Percentiles rank a stretch among this genome's conserved stretches.
These are phyloP conservation scores for Trichoderma koningiopsis DNA, from an alignment of 2,329 filamentous ascomycete genomes.

Conservation along the genomic window DNA sequence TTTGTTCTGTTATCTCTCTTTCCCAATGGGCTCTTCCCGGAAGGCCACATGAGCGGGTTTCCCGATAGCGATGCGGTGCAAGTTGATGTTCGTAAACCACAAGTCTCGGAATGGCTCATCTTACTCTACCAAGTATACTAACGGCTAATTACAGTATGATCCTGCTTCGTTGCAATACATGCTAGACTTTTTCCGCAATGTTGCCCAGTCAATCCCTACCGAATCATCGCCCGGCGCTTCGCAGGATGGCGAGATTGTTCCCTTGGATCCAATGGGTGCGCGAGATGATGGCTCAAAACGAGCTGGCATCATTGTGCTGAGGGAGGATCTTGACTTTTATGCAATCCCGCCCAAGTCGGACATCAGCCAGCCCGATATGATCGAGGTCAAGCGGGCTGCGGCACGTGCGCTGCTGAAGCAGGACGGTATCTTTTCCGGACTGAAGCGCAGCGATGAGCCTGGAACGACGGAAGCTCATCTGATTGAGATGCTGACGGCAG, in stretches of 20 bases:
- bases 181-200: constrained; percentile 96
- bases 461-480: constrained; percentile 97
- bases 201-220: constrained; percentile 91
- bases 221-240: constrained; percentile 68
- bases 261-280: constrained; percentile 71
- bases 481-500: constrained; percentile 98
- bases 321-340: constrained; percentile 97
- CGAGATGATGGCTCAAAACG: constrained; percentile 82
- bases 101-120: neutral
- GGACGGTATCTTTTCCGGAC: constrained; percentile 91
- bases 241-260: constrained; percentile 62
- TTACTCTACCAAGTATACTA: neutral
- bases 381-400: constrained; percentile 91
- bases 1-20: constrained; percentile 98
- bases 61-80: constrained; percentile 92
- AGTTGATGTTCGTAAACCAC: constrained; percentile 78
- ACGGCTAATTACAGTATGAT: constrained; percentile 72
- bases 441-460: constrained; percentile 92
- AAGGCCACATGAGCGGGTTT: constrained; percentile 92
- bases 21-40: constrained; percentile 95
- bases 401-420: constrained; percentile 84
- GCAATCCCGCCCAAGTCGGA: constrained; percentile 84
- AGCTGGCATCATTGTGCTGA: constrained; percentile 93
- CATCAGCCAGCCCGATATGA: constrained; percentile 88
- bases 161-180: constrained; percentile 96